Percentiles rank a stretch among this genome's conserved stretches.
These are phyloP conservation scores for Cubamyces sp. DNA, from an alignment of 768 basidiomycete species.

Conservation along the genomic window DNA sequence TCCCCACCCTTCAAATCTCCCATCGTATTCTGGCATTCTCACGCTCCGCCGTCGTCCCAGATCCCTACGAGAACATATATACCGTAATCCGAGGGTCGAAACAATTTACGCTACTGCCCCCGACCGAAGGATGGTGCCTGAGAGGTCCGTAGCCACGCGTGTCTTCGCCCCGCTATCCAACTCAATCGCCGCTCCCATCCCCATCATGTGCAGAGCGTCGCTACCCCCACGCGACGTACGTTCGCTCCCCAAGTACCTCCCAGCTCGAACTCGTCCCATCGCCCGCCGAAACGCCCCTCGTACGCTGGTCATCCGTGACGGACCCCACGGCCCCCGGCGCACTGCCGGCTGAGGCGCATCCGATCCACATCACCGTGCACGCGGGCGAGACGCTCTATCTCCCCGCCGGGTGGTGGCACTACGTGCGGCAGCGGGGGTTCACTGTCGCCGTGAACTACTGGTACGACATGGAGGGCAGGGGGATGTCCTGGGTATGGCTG, in stretches of 20 bases:
- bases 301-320: conserved; percentile 84
- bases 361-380: conserved; percentile 65
- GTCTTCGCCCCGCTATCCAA: conserved; percentile 3
- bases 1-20: neutral
- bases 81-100: conserved; percentile 84
- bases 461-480: conserved; percentile 81
- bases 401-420: conserved; percentile 95
- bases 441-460: conserved; percentile 85
- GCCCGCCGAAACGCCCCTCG: conserved; percentile 38
- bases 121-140: conserved; percentile 86
- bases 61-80: conserved; percentile 95
- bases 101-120: conserved; percentile 84
- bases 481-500: conserved; percentile 71
- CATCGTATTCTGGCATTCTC: conserved; percentile 2
- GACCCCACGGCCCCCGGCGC: conserved; percentile 55
- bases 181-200: neutral
- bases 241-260: conserved; percentile 37
- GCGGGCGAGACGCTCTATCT: conserved; percentile 86
- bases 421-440: conserved; percentile 72
- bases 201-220: conserved; percentile 24
- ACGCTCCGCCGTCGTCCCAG: conserved; percentile 39
- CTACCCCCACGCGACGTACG: conserved; percentile 66
- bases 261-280: conserved; percentile 40
- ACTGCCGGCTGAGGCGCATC: conserved; percentile 58
- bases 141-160: conserved; percentile 53